Evolutionary conservation across 2,329 filamentous ascomycete genomes (phyloP), one percentile per base, ranked within the genome.

Genomic region (Talaromyces islandicus): DNA sequence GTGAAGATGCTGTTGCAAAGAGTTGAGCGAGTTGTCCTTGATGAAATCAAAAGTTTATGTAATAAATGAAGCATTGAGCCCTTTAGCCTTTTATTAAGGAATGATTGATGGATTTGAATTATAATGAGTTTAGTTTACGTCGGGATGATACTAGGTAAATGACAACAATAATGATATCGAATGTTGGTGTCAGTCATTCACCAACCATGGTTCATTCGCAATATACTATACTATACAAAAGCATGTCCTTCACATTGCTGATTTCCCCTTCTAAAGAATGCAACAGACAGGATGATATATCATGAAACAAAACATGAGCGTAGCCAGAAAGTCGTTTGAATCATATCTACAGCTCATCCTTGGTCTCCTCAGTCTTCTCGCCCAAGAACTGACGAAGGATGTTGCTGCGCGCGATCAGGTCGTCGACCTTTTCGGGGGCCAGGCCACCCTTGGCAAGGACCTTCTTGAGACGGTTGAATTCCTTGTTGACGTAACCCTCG

Each of bases 361-460:
- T 91, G 66, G 76, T 73, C 57, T 75, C 75, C 52, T 76, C 77
- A 70, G 80, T 79, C 67, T 83, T 79, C 74, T 85, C 81, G 65
- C 84, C 78, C 63, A 86, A 76, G 74, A 97, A 97, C 75, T 85
- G 88, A 73, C 84, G 85, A 62, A 97, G 81, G 66, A 97, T 90
- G 80, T 97, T 97, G 76, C 86, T 89, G 80, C 95, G 90, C 77
- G 83, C 87, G 62, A 87, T 86, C 65, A 97, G 78, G 77, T 97
- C 92, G 71, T 97, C 93, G 50, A 91, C 75, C 88, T 97, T 97
- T 76, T 89, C 82, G 27, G 87, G 87, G 5, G 90, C 89, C 55
- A 97, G 82, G 63, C 90, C 91, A 64, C 92, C 91, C 85, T 96
- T 96, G 77, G 85, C 83, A 64, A 97, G 79, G 67, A 97, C 84